These are phyloP conservation scores for Melampsora abietis-canadensis DNA, from an alignment of 1,284 basidiomycete species.

Conservation along the genomic window DNA sequence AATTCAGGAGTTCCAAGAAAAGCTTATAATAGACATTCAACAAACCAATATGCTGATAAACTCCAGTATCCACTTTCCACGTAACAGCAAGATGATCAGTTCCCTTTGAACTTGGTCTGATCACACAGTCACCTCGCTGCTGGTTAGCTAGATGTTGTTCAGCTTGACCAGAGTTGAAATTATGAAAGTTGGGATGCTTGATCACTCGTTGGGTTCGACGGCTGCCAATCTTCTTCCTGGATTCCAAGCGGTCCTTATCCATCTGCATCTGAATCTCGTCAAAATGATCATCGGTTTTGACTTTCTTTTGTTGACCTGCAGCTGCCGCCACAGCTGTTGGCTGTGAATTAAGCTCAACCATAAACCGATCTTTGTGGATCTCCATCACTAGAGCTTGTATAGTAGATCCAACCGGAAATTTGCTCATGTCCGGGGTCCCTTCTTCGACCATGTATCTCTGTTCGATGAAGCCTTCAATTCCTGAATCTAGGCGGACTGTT, in stretches of 20 bases:
- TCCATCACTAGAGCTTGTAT: constrained; percentile 76
- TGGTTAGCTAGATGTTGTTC: constrained; percentile 84
- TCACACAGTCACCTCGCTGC: constrained; percentile 89
- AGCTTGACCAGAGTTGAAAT: constrained; percentile 85
- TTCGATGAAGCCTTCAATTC: constrained; percentile 59
- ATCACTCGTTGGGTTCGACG: constrained; percentile 72
- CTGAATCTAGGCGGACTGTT: constrained; percentile 77
- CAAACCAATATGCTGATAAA: constrained; percentile 93
- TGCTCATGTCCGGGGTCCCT: constrained; percentile 63
- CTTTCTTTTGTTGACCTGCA: constrained; percentile 64
- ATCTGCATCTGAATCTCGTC: constrained; percentile 65
- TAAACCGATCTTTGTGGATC: constrained; percentile 65
- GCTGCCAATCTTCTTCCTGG: constrained; percentile 79
- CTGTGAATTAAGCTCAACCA: constrained; percentile 73
- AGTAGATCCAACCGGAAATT: constrained; percentile 63
- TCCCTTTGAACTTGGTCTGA: constrained; percentile 93
- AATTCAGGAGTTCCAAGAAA: not conserved
- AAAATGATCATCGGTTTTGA: constrained; percentile 67
- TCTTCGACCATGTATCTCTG: constrained; percentile 64
- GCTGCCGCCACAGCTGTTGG: constrained; percentile 66
- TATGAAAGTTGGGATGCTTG: constrained; percentile 98
- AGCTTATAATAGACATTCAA: constrained; percentile 12
- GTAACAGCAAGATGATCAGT: constrained; percentile 91
- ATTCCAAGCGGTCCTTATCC: constrained; percentile 68
- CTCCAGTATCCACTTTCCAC: constrained; percentile 96